Conservation (phyloP, 2,329 filamentous ascomycete species). For the Fusarium sp. region DNA sequence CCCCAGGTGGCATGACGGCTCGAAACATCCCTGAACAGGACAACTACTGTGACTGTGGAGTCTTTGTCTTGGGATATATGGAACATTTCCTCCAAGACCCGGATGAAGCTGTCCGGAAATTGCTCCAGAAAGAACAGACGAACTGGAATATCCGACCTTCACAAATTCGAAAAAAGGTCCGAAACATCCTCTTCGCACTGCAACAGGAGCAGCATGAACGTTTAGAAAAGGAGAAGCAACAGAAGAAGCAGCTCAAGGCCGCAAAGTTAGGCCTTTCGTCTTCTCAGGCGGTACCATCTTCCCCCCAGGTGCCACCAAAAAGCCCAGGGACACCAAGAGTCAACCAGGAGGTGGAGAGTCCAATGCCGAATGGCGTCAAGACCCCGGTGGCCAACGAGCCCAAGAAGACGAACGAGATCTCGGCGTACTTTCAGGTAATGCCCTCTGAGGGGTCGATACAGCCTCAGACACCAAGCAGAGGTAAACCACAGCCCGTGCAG, state of each 20-base stretch:
- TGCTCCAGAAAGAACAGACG: constrained; percentile 69
- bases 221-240: constrained; percentile 53
- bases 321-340: constrained; percentile 22
- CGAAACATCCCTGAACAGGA: constrained; percentile 81
- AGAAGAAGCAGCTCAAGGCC: constrained; percentile 46
- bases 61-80: constrained; percentile 88
- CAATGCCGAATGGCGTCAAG: constrained; percentile 7
- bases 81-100: constrained; percentile 84
- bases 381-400: background rate
- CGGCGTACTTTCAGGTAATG: constrained; percentile 22
- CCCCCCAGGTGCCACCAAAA: constrained; percentile 25
- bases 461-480: constrained; percentile 15
- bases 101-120: constrained; percentile 72
- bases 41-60: constrained; percentile 90
- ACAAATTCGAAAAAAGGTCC: constrained; percentile 72
- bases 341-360: constrained; percentile 11
- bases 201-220: constrained; percentile 67
- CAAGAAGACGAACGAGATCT: constrained; percentile 11
- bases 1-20: constrained; percentile 70
- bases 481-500: constrained; percentile 25
- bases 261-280: constrained; percentile 41
- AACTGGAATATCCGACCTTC: constrained; percentile 67
- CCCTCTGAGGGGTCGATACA: constrained; percentile 13
- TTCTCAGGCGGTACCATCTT: constrained; percentile 28
- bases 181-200: constrained; percentile 73